Base-by-base conservation (phyloP, 225 moss, liverwort and hornwort species). In the Marchantia paleacea region DNA sequence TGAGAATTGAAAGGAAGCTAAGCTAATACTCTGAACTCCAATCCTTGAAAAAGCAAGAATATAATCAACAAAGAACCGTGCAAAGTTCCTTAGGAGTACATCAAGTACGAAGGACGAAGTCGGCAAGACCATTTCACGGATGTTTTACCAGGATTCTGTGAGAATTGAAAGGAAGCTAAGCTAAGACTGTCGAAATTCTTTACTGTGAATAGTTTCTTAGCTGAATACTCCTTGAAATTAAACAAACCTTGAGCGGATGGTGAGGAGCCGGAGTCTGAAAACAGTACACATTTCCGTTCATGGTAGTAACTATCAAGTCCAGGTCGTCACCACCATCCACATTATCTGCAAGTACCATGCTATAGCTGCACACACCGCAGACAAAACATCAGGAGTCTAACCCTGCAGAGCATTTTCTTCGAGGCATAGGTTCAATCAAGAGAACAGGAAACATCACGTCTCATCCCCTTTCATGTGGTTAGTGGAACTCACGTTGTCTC, bases 221-320 rank as follows among this genome's bases (percentile, higher is more conserved):
- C 63, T 63, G 63, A n/a, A 26, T 67, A 30, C 67, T 29, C 28
- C 78, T 47, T 49, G 61, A 80, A 78, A 15, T 12, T 71, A 0
- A 52, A 54, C 73, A 75, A 69, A 94, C 94, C 94, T 92, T 99
- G 62, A 99, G 94, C 72, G 99, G 99, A 87, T 99, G 99, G 86
- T 99, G 69, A 29, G 92, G 87, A 20, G 93, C 84, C 76, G 93
- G 90, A 48, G 99, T 95, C 81, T 99, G 99, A 52, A 99, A 99
- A 84, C 99, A 99, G 83, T 87, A 99, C 65, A 99, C 99, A 84
- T 99, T 99, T 75, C 99, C 99, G 70, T 95, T 99, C 99, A 99
- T 99, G 15, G 99, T 99, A 52, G 90, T 89, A 52, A 99, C 95
- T 78, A 99, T 90, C 76, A 99, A 84, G 78, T 99, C 99, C 54